Base-by-base conservation (phyloP, 2,329 filamentous ascomycete species). In the Colletotrichum tropicicola region DNA sequence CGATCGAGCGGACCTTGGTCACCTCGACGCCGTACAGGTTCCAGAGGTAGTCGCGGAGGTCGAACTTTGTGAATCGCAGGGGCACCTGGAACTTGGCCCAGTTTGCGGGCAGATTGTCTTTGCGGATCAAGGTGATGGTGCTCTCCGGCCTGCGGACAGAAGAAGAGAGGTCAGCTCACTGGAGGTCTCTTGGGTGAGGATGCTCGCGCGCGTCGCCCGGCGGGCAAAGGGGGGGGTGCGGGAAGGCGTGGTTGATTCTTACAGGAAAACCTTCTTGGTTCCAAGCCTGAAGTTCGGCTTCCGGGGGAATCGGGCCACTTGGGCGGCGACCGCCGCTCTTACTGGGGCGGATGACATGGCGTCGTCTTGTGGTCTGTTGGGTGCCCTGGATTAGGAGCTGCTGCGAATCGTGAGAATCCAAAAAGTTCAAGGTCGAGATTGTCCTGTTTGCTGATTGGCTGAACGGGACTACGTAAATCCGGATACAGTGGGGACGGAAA, bases 21-120 rank as follows among this genome's bases (percentile, higher is more conserved):
- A 91, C 88, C 68, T 90, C 86, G 67, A 98, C 90, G 66, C 87
- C 85, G 84, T 99, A 99, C 44, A 87, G 87, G 78, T 97, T 90
- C 82, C 88, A 92, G 67, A 99, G 90, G 83, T 98, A 99, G 82
- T 98, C 94, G 78, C 94, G 92, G 43, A 99, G 82, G 78, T 99
- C 96, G 79, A 98, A 91, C 82, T 99, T 99, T 85, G 93, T 97
- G 85, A 98, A 94, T 72, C 88, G 89, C 71, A 98, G 86, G 10
- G 96, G 96, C 30, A 98, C 95, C 73, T 91, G 86, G 87, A 99
- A 99, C 72, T 90, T 91, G 68, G 95, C 96, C 77, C 92, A 93
- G 77, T 89, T 91, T 19, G 94, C 89, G 7, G 92, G 90, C 57
- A 92, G 87, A 70, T 87, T 84, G 28, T 89, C 87, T 63, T 89